These are phyloP conservation scores for Laguncularia racemosa DNA, from an alignment of 345 rosid species.

Conservation along the genomic window DNA sequence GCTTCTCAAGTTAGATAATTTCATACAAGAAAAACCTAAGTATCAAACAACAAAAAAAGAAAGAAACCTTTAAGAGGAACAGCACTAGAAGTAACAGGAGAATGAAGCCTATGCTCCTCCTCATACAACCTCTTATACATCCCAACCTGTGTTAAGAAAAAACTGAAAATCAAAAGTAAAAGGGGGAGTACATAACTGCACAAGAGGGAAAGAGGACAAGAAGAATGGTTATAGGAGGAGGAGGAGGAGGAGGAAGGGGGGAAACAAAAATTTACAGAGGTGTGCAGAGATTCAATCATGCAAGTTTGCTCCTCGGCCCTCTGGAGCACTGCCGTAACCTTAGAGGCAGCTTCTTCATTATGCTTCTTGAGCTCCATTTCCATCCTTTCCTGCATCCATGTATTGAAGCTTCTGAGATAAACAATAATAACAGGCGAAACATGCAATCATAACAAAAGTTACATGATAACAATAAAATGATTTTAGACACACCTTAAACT, in stretches of 20 bases:
- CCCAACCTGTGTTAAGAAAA: slow-evolving; percentile 48
- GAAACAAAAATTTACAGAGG: slow-evolving; percentile 46
- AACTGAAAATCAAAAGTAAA: slow-evolving; percentile 1
- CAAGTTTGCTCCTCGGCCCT: slow-evolving; percentile 90
- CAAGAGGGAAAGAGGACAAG: slow-evolving; percentile 2
- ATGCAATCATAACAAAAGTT: neutral
- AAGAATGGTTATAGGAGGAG: neutral
- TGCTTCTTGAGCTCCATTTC: slow-evolving; percentile 64
- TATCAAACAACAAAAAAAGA: slow-evolving; percentile 12
- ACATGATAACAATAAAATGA: neutral
- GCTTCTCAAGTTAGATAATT: no score
- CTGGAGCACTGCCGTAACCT: slow-evolving; percentile 68
- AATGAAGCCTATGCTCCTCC: slow-evolving; percentile 69
- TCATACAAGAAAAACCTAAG: neutral
- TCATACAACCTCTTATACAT: slow-evolving; percentile 90
- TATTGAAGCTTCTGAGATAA: neutral
- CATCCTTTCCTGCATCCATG: slow-evolving; percentile 43
- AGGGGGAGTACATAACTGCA: neutral
- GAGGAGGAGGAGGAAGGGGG: no score
- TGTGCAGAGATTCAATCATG: slow-evolving; percentile 88
- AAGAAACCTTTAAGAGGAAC: slow-evolving; percentile 44
- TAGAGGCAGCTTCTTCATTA: slow-evolving; percentile 72
- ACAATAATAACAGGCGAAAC: neutral
- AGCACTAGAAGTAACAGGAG: slow-evolving; percentile 35
- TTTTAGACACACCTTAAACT: slow-evolving; percentile 54